Evolutionary conservation across 1,284 basidiomycete genomes (phyloP), one percentile per base, ranked within the genome.

Genomic region (Ganoderma meredithae): DNA sequence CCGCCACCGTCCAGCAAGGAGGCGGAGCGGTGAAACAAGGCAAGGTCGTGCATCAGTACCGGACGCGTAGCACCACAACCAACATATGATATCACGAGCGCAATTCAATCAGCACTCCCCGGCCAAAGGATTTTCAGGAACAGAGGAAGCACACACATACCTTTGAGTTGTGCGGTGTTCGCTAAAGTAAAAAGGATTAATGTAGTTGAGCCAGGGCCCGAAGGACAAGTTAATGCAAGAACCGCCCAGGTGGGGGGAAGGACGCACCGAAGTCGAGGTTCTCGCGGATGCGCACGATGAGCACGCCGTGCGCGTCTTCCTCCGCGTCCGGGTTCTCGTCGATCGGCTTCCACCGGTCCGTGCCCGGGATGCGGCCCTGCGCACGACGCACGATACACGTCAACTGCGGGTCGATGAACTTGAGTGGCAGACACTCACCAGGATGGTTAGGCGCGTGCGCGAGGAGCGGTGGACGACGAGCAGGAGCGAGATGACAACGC

Each of bases 381-480:
- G 25, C 17, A 43, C 15, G 41, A 49, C 9, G 36, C 10, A 39
- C 8, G 36, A 27, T 3, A 40, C n/a, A 47, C 7, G 15, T 15
- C 27, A n/a, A 5, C 31, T 31, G 31, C 31, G 31, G 31, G 31
- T 31, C 31, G 31, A 31, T 5, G 31, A 31, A 31, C 31, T 31
- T 3, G 31, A 31, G 31, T 31, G 31, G 22, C 66, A 39, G 25
- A 22, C 31, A 76, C 80, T 68, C 70, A 88, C 86, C 60, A 94
- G 83, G 71, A 94, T 90, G 53, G 88, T 90, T 83, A 93, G 89
- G 4, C 90, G 83, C 10, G 91, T 84, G 77, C 88, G 91, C 5
- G 95, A 95, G 1, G 95, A 95, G 60, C 94, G 90, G 72, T 92
- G 91, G 12, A 98, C 93, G 63, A 97, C 95, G 36, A 98, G 85